Percentiles rank a stretch among this genome's conserved stretches.
Evolutionary conservation across 2,329 filamentous ascomycete species (phyloP).

Genomic region (Thermomyces lanuginosus): DNA sequence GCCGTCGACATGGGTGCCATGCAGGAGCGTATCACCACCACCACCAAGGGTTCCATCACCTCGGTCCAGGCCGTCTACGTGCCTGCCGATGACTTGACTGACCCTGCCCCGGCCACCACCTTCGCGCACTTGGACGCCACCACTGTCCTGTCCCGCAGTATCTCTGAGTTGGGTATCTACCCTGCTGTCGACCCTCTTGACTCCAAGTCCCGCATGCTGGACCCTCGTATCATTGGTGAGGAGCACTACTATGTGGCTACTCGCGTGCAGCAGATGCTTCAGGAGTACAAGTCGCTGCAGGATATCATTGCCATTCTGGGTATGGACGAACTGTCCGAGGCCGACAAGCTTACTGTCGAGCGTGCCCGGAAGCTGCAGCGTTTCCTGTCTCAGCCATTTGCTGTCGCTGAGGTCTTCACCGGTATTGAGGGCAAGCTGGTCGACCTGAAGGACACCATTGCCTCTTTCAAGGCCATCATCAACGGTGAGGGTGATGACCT

Average conservation of each 20-base stretch:
- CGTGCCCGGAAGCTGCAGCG: constrained; percentile 99
- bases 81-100: constrained; percentile 99
- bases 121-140: constrained; percentile 99
- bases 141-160: constrained; percentile 99
- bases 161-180: constrained; percentile 99
- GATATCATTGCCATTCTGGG: constrained; percentile 99
- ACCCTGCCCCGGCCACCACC: constrained; percentile 96
- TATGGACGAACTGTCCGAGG: constrained; percentile 99
- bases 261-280: constrained; percentile 95
- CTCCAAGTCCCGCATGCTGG: constrained; percentile 98
- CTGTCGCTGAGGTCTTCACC: constrained; percentile 54
- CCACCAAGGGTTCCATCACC: constrained; percentile 98
- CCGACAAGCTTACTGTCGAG: constrained; percentile 99
- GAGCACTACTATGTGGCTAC: constrained; percentile 94
- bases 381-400: constrained; percentile 99
- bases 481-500: constrained; percentile 88
- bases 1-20: constrained; percentile 98
- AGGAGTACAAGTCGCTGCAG: constrained; percentile 99
- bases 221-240: constrained; percentile 94
- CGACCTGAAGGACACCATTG: constrained; percentile 96
- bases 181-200: constrained; percentile 98
- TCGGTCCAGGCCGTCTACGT: constrained; percentile 99
- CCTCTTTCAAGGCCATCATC: constrained; percentile 94
- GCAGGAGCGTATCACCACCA: constrained; percentile 99
- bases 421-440: constrained; percentile 94